Base-by-base conservation (phyloP, 805 yeast genomes). In the Yarrowia sp. region DNA sequence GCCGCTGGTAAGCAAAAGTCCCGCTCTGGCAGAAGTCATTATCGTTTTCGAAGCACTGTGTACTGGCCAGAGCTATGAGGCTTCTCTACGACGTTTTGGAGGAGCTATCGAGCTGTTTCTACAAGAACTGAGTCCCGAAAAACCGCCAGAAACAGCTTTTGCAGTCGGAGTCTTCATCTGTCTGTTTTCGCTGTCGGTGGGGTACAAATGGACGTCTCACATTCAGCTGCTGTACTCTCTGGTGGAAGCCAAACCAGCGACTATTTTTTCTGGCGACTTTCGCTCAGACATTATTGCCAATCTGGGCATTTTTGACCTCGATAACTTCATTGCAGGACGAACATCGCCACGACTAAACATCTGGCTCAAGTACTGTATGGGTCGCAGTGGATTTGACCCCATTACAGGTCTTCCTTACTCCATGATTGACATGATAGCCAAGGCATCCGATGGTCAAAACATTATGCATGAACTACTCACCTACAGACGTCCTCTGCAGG, bases 351-450 rank as follows among this genome's bases (percentile, higher is more conserved):
- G 63, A 24, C 63, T 58, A 36, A 58, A 58, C 51, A 58, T 58
- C n/a, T 58, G 63, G 63, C 51, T 58, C 36, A 58, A 58, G 14
- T 43, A 58, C n/a, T 58, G 52, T 38, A 41, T 58, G 63, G 63
- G 63, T 5, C 5, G 63, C 16, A 28, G 51, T 9, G 63, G 63
- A 2, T 41, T 22, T 11, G 63, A 58, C 32, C 40, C 63, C 17
- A 43, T 58, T 10, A 58, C 63, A 2, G 63, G 63, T 7, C 32
- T 58, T 22, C 63, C 63, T 2, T 58, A 41, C 32, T 41, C 51
- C 32, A 41, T 58, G 49, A 43, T 58, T 16, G 63, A 58, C 10
- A 30, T 58, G 63, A 7, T 58, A 6, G 63, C 63, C 8, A 28
- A 43, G 17, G 63, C 51, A 1, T 30, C 51, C 1, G 63, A 58